Evolutionary conservation across 2,329 filamentous ascomycete genomes (phyloP).

Genomic region (Elsinoe ampelina): DNA sequence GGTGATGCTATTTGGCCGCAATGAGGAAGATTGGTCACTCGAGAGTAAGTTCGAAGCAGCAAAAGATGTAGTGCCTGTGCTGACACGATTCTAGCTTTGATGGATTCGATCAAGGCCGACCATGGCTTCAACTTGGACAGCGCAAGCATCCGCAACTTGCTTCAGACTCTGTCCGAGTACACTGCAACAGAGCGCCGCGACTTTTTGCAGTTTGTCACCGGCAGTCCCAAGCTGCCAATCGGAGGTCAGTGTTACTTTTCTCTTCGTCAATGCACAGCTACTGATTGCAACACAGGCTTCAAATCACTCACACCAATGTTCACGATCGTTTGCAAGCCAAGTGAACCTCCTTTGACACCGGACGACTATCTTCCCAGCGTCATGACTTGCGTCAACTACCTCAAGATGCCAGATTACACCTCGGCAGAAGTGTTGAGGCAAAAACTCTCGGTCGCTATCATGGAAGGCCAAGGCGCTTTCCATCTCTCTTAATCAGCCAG

Average conservation of each 20-base stretch:
- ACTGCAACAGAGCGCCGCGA: slow-evolving; percentile 66
- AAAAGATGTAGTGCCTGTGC: slow-evolving; percentile 19
- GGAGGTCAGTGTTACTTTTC: slow-evolving; percentile 57
- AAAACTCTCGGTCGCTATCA: slow-evolving; percentile 76
- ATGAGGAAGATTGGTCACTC: slow-evolving; percentile 94
- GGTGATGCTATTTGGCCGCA: slow-evolving; percentile 84
- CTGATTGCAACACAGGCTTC: slow-evolving; percentile 56
- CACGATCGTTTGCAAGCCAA: slow-evolving; percentile 98
- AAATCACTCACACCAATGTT: slow-evolving; percentile 97
- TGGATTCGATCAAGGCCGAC: slow-evolving; percentile 97
- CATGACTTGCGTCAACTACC: slow-evolving; percentile 99
- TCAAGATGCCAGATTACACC: slow-evolving; percentile 94
- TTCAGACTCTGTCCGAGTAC: slow-evolving; percentile 91
- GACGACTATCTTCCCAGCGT: slow-evolving; percentile 99
- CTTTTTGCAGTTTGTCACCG: slow-evolving; percentile 95
- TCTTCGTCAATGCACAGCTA: slow-evolving; percentile 26
- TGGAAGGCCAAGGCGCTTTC: slow-evolving; percentile 95
- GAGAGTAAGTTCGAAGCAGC: slow-evolving; percentile 60
- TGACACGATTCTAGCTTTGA: slow-evolving; percentile 56
- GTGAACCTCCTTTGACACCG: slow-evolving; percentile 81
- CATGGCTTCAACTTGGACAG: slow-evolving; percentile 99
- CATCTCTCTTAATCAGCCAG: slow-evolving; percentile 49
- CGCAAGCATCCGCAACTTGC: slow-evolving; percentile 82
- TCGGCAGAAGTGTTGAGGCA: slow-evolving; percentile 64
- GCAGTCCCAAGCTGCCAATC: slow-evolving; percentile 95